Base-by-base conservation (phyloP, 2,329 filamentous ascomycete genomes). In the Penicillium sp. region DNA sequence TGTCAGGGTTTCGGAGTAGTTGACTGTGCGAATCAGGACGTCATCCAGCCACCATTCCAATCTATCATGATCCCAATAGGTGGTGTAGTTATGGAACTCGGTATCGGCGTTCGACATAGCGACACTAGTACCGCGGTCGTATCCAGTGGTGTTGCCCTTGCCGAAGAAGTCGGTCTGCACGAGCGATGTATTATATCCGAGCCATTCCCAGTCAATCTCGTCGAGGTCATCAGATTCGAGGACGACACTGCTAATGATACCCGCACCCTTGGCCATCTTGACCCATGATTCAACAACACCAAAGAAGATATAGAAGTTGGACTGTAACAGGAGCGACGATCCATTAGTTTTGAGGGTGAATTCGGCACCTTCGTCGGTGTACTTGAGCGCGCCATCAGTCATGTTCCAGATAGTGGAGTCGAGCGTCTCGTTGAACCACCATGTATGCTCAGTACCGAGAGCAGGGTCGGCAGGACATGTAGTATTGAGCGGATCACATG, bases 151-250 rank as follows among this genome's bases (percentile, higher is more conserved):
- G 65, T 90, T 83, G 53, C 95, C 95, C 77, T 98, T 96, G 74
- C 93, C 91, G 68, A 97, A 99, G 79, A 96, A 99, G 78, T 99
- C 98, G 67, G 88, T 90, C 76, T 98, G 93, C 33, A 77, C 75
- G 35, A 63, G 54, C 39, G 57, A 68, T 24, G 68, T 70, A 59
- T 76, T 73, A 49, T 71, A 71, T 48, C 76, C 76, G 22, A 76
- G 63, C 73, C 74, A 75, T 54, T 77, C 74, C 74, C 90, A 93
- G 70, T 96, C 92, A 41, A 96, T 87, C 75, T 96, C 91, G 71
- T 96, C 92, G 14, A 93, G 82, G 66, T 92, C 88, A 65, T 95
- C 89, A 50, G 89, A 93, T 63, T 95, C 82, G 73, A 93, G 82
- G 71, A 96, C 93, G 68, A 96, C 87, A 60, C 90, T 84, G 68